Base-by-base conservation (phyloP, 176 grass and related monocot genomes). In the Dendrocalamus sinicus region DNA sequence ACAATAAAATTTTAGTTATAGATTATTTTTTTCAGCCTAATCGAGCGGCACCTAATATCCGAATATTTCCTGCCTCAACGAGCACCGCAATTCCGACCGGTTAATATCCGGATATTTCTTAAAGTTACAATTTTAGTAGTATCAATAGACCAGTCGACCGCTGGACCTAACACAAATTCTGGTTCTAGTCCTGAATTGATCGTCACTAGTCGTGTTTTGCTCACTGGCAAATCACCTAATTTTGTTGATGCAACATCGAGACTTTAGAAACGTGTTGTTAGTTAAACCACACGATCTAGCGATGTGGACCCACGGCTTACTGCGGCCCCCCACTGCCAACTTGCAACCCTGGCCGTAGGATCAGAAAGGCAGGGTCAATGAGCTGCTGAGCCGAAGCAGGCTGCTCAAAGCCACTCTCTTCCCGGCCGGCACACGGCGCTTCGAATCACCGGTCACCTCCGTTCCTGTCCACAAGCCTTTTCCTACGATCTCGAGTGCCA, bases 341-440 rank as follows among this genome's bases (percentile, higher is more conserved):
- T 22, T 54, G 19, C 59, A 62, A 8, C 10, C n/a, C 60, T 28
- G 5, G 60, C 23, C 72, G 72, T 74, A 53, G 47, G 17, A 76
- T 78, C 39, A 16, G 57, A 79, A 79, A 12, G 24, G 1, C 23
- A 41, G 3, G 14, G 81, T 39, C 60, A 67, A 67, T 19, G 60
- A 66, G 55, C 40, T 62, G 0, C 51, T 26, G 14, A 58, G 19
- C 4, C 4, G 43, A 73, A 75, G 72, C 45, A 40, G 30, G 24
- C 20, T 12, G 41, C 16, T 83, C 69, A 83, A 76, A 84, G 52
- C 71, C 28, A 11, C 44, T 7, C 12, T 39, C 15, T 47, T 8
- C 15, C 23, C 16, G 55, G 41, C 26, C 57, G 57, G 64, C 79
- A 70, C 78, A 52, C 78, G 63, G 11, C 79, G 47, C 64, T 52